These are phyloP conservation scores for Pholiota adiposa DNA, from an alignment of 1,284 basidiomycete genomes.

Conservation along the genomic window DNA sequence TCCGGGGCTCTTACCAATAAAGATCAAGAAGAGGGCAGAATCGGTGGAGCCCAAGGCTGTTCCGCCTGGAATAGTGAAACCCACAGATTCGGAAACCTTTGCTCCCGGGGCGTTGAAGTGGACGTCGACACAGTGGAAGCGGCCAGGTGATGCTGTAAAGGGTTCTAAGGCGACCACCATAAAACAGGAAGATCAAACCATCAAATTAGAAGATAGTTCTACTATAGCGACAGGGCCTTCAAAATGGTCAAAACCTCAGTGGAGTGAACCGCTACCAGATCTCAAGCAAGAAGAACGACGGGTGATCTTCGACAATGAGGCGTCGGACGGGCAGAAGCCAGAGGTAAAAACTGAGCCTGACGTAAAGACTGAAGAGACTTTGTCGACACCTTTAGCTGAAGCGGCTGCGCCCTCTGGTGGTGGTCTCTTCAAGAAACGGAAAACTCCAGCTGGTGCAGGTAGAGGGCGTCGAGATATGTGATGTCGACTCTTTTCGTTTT, in stretches of 20 bases:
- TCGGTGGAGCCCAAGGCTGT: constrained; percentile 23
- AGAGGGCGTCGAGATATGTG: constrained; percentile 31
- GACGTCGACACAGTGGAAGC: constrained; percentile 36
- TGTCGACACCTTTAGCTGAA: constrained; percentile 21
- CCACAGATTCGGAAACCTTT: constrained; percentile 9
- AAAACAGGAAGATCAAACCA: background rate
- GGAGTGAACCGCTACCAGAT: constrained; percentile 30
- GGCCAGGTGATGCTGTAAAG: constrained; percentile 23
- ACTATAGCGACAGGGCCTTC: constrained; percentile 14
- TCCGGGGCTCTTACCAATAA: constrained; percentile 66
- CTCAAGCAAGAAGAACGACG: constrained; percentile 20
- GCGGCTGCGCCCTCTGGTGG: constrained; percentile 12
- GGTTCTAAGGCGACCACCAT: constrained; percentile 1
- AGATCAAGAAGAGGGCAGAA: constrained; percentile 60
- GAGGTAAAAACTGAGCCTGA: constrained; percentile 19
- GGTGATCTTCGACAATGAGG: constrained; percentile 12
- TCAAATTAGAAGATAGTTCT: constrained; percentile 1
- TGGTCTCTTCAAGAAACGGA: constrained; percentile 45
- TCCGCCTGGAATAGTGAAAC: constrained; percentile 10
- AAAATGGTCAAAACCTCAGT: constrained; percentile 39
- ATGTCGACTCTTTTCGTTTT: background rate
- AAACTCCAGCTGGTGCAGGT: constrained; percentile 34
- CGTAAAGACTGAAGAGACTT: constrained; percentile 26
- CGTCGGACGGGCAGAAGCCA: background rate
- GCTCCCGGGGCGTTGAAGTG: constrained; percentile 39